A percentile compares a stretch with the other conserved stretches of the same genome.
Conservation (phyloP, 345 rosid genomes). For the Citrus hindsii region DNA sequence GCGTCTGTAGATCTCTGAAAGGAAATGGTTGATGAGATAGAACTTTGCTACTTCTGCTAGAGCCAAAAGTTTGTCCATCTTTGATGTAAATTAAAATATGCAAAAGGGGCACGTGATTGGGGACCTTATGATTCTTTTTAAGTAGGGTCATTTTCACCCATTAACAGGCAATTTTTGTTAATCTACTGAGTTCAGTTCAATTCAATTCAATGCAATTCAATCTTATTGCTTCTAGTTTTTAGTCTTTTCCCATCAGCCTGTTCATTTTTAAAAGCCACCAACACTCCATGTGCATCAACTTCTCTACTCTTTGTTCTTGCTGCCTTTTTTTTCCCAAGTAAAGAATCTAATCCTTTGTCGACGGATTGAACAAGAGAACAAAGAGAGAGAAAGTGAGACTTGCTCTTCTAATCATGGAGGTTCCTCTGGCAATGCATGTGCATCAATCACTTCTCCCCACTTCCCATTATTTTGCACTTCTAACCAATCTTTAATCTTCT, state of each 20-base stretch:
- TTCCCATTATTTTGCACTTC: constrained; percentile 38
- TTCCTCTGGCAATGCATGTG: constrained; percentile 59
- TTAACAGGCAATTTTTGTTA: constrained; percentile 24
- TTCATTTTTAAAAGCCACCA: constrained; percentile 18
- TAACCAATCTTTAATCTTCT: neutral
- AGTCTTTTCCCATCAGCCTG: neutral
- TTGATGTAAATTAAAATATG: neutral
- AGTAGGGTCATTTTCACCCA: constrained; percentile 25
- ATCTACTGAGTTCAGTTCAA: constrained; percentile 7
- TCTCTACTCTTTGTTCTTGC: constrained; percentile 31
- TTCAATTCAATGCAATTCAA: no score
- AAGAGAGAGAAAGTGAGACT: constrained; percentile 20
- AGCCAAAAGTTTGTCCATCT: neutral
- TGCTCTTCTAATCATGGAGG: constrained; percentile 49
- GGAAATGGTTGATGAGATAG: neutral
- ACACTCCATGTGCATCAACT: constrained; percentile 62
- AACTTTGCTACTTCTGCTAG: neutral
- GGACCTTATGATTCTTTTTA: constrained; percentile 12
- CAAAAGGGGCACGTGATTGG: constrained; percentile 28
- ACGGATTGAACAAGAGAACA: neutral
- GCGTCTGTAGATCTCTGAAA: neutral
- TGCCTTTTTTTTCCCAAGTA: constrained; percentile 23
- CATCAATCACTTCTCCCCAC: constrained; percentile 43
- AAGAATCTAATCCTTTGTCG: constrained; percentile 34
- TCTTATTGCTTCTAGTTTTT: constrained; percentile 1